These are phyloP conservation scores for Calocybe gangraenosa DNA, from an alignment of 768 basidiomycete genomes.

Conservation along the genomic window DNA sequence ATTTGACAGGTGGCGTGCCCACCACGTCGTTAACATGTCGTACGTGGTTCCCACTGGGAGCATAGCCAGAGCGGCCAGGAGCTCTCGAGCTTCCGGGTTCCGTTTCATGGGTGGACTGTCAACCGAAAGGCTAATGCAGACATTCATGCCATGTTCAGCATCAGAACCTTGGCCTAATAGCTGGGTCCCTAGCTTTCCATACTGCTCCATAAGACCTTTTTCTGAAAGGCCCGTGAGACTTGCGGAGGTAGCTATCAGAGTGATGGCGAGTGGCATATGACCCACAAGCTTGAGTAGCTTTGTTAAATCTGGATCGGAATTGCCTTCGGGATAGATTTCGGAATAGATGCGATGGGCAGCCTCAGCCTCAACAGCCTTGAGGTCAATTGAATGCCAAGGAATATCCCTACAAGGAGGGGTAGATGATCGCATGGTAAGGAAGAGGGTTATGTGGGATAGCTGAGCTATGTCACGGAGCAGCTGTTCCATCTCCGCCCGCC, in stretches of 20 bases:
- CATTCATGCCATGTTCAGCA: conserved; percentile 5
- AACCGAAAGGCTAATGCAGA: conserved; percentile 9
- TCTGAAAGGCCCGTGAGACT: background rate
- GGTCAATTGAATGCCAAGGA: conserved; percentile 15
- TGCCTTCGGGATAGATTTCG: conserved; percentile 15
- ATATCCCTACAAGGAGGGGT: conserved; percentile 24
- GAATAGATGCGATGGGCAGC: conserved; percentile 21
- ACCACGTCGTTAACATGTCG: conserved; percentile 11
- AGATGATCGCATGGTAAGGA: conserved; percentile 9
- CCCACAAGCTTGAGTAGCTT: conserved; percentile 20
- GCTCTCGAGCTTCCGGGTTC: background rate
- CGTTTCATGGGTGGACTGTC: conserved; percentile 4
- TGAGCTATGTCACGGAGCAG: background rate
- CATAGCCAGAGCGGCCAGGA: conserved; percentile 19
- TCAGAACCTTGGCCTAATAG: conserved; percentile 8
- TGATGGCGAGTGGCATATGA: conserved; percentile 29
- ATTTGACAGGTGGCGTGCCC: conserved; percentile 7
- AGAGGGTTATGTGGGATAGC: conserved; percentile 12
- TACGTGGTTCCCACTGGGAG: conserved; percentile 20
- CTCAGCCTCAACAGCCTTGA: conserved; percentile 14
- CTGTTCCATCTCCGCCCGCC: conserved; percentile 17
- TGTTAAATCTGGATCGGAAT: conserved; percentile 18
- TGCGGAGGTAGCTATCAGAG: conserved; percentile 25
- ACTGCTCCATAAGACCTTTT: conserved; percentile 1
- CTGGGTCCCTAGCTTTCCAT: background rate